These are phyloP conservation scores for Sporisorium scitamineum DNA, from an alignment of 1,284 basidiomycete genomes.

Conservation along the genomic window DNA sequence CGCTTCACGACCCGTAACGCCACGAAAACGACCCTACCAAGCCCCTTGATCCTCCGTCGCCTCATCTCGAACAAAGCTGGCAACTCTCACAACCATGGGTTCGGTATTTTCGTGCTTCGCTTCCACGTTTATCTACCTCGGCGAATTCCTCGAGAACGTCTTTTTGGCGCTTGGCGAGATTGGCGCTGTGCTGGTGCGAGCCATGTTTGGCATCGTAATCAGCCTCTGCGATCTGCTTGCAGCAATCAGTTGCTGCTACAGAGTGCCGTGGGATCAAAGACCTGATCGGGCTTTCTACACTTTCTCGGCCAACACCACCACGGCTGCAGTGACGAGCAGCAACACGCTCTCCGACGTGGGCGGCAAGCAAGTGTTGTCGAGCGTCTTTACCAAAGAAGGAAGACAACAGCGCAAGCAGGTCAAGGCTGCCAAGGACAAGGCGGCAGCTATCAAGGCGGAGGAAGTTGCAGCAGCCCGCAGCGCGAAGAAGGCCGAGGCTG, in stretches of 20 bases:
- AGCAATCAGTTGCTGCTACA: constrained; percentile 57
- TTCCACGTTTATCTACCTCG: constrained; percentile 47
- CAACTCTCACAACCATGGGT: constrained; percentile 36
- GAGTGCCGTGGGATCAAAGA: constrained; percentile 54
- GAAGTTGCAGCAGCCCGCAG: constrained; percentile 18
- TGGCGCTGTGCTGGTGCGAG: constrained; percentile 48
- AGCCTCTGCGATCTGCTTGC: constrained; percentile 60
- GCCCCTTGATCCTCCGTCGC: background rate
- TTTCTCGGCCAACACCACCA: constrained; percentile 17
- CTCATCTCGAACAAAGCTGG: background rate
- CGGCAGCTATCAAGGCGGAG: constrained; percentile 20
- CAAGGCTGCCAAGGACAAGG: constrained; percentile 61
- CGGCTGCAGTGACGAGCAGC: background rate
- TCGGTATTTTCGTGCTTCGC: constrained; percentile 55
- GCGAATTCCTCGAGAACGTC: constrained; percentile 52
- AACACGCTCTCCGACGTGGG: constrained; percentile 19
- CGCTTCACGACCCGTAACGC: constrained; percentile 15
- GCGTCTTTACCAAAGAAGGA: constrained; percentile 42
- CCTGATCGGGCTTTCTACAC: constrained; percentile 47
- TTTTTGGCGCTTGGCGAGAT: constrained; percentile 57
- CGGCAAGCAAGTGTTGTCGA: constrained; percentile 38
- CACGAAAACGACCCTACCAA: background rate
- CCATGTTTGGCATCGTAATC: constrained; percentile 51
- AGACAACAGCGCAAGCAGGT: constrained; percentile 31
- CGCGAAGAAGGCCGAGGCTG: constrained; percentile 21